Conservation (phyloP, 1,284 basidiomycete genomes). For the Clitocybe nebularis region DNA sequence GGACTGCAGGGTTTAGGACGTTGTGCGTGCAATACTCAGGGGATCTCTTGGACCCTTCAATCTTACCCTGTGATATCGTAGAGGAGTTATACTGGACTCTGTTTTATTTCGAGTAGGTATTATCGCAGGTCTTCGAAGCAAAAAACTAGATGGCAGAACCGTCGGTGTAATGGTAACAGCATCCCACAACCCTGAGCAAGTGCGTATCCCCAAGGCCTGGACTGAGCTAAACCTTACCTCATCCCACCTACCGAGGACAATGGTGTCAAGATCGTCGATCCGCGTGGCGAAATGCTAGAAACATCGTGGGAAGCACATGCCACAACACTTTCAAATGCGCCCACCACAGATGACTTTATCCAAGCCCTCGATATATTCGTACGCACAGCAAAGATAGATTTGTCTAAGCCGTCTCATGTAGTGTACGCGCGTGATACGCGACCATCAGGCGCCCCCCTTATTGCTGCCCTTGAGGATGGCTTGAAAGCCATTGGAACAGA, state of each 20-base stretch:
- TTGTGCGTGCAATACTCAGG: conserved; percentile 51
- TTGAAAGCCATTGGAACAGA: conserved; percentile 67
- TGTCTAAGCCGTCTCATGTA: conserved; percentile 75
- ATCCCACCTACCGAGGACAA: conserved; percentile 70
- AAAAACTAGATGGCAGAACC: conserved; percentile 83
- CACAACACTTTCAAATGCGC: conserved; percentile 86
- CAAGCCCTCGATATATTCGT: conserved; percentile 65
- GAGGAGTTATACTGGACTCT: conserved; percentile 81
- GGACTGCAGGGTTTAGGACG: conserved; percentile 94
- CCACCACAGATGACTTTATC: conserved; percentile 71
- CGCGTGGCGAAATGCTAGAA: conserved; percentile 99
- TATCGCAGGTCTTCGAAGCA: conserved; percentile 88
- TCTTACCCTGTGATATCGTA: conserved; percentile 27
- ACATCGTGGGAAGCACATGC: conserved; percentile 91
- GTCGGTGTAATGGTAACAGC: conserved; percentile 99
- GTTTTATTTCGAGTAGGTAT: conserved; percentile 93
- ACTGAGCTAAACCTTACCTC: conserved; percentile 4
- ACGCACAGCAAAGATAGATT: conserved; percentile 69
- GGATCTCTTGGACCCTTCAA: conserved; percentile 16
- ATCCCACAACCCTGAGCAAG: conserved; percentile 95
- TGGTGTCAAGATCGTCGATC: conserved; percentile 97
- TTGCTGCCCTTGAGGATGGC: conserved; percentile 82
- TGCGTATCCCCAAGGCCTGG: conserved; percentile 32
- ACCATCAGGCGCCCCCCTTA: conserved; percentile 82
- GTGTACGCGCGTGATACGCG: conserved; percentile 94